Evolutionary conservation across 441 rosid species (phyloP), one percentile per base, ranked within the genome.

Genomic region (Metrosideros polymorpha): DNA sequence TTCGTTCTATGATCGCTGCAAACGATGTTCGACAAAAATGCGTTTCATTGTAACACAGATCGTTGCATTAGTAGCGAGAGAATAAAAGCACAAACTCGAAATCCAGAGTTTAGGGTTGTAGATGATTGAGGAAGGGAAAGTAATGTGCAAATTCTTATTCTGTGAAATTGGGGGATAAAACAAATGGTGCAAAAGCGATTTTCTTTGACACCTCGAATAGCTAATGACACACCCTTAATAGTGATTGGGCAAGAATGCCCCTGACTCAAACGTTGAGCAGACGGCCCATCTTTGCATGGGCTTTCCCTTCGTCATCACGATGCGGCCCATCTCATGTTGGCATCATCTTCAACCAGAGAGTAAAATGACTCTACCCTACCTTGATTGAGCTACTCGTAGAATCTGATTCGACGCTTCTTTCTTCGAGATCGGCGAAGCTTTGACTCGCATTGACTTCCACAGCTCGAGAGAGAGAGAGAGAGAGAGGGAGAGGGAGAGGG

Each of bases 401-500:
- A 22, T 22, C 15, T 22, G 47, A 22, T 71, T 71, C 79, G 47
- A 39, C 8, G n/a, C 47, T 71, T 71, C 47, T 22, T 10, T 3
- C 79, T 71, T 35, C 47, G 79, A 35, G 79, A 71, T 71, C 7
- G 15, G 79, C 9, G 47, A 19, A 9, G 79, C 17, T 71, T 71
- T 22, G 79, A 71, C 79, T 22, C 79, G n/a, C 79, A 39, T 71
- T 39, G 47, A 71, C 24, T 39, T 45, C 24, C 7, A n/a, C 49
- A 55, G 53, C 83, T 42, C 57, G 39, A 2, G 27, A 54, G 59
- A 55, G 76, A 75, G 82, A 85, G 85, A 82, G 56, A 86, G 5
- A 75, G 90, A 90, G 93, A 91, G 88, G 83, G 91, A 50, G 79
- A 85, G 84, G 82, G 85, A 89, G 15, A 25, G 63, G 24, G 3